phyloP scores from a whole-genome alignment of 2,329 filamentous ascomycete genomes.

The Coniochaeta sp. region DNA sequence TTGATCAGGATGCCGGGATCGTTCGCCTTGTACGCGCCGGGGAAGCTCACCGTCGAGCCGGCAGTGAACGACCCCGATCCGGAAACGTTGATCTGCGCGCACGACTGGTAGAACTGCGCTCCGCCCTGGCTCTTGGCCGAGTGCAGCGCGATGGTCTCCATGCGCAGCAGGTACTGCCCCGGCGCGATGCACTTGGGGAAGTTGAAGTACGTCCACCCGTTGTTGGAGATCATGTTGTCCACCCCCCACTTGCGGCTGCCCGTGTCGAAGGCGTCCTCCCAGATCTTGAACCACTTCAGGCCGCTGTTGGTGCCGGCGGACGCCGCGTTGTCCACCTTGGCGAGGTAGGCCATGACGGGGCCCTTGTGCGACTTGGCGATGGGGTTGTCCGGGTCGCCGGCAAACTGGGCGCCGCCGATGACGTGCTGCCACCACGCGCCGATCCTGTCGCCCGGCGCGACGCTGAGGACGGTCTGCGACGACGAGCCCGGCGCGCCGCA shows the following conservation, averaged over 20 bases:
- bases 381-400: conserved; percentile 43
- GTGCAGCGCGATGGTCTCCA: conserved; percentile 47
- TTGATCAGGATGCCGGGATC: conserved; percentile 38
- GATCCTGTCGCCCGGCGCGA: conserved; percentile 42
- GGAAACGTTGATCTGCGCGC: conserved; percentile 31
- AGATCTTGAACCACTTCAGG: conserved; percentile 48
- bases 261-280: conserved; percentile 38
- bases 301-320: conserved; percentile 27
- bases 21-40: conserved; percentile 33
- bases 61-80: conserved; percentile 28
- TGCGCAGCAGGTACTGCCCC: conserved; percentile 47
- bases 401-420: conserved; percentile 42
- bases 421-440: conserved; percentile 47
- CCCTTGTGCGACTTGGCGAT: conserved; percentile 49
- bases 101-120: conserved; percentile 36
- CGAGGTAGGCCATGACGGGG: conserved; percentile 44
- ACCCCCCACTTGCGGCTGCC: conserved; percentile 39
- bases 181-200: conserved; percentile 43
- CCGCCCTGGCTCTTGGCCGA: conserved; percentile 29
- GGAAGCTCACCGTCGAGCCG: conserved; percentile 33
- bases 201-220: conserved; percentile 39
- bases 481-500: conserved; percentile 38
- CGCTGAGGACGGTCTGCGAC: conserved; percentile 35
- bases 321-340: conserved; percentile 44
- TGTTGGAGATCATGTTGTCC: conserved; percentile 32